These are phyloP conservation scores for Mycogone perniciosa DNA, from an alignment of 2,329 filamentous ascomycete genomes.

Conservation along the genomic window DNA sequence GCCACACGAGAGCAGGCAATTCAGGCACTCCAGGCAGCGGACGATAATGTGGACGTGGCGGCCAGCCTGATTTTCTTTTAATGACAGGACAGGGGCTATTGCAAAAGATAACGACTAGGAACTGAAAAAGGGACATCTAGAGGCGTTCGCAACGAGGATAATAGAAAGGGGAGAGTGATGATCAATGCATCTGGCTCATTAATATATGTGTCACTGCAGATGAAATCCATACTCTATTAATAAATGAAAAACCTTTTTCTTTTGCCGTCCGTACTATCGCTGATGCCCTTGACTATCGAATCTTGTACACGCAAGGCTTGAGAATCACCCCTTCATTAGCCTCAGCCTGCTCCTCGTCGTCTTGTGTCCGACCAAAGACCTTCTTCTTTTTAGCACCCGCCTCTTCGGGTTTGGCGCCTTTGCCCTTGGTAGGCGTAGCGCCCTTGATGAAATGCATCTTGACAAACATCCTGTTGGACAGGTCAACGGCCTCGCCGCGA, in stretches of 20 bases:
- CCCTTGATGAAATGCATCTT: constrained; percentile 91
- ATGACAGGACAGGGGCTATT: neutral
- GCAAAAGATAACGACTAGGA: neutral
- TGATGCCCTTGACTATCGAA: constrained; percentile 49
- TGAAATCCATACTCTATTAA: neutral
- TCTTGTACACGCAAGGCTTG: constrained; percentile 95
- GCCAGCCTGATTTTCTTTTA: constrained; percentile 65
- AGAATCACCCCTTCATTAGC: constrained; percentile 60
- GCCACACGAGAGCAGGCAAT: constrained; percentile 71
- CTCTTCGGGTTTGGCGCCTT: constrained; percentile 56
- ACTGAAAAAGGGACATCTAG: neutral
- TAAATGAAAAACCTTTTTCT: neutral
- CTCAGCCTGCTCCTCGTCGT: constrained; percentile 54
- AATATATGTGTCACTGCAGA: neutral
- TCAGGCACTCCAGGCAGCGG: constrained; percentile 72
- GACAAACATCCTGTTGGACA: constrained; percentile 97
- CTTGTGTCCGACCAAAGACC: constrained; percentile 46
- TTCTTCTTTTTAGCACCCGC: constrained; percentile 36
- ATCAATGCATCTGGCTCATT: neutral
- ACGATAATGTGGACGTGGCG: constrained; percentile 83
- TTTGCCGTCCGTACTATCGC: neutral
- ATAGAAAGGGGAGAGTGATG: neutral
- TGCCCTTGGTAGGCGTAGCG: constrained; percentile 67
- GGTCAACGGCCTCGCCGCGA: constrained; percentile 58
- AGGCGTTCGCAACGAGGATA: constrained; percentile 5